Percentiles rank a stretch among this genome's conserved stretches.
phyloP scores from a whole-genome alignment of 1,284 basidiomycete species.

The Caloboletus firmus region DNA sequence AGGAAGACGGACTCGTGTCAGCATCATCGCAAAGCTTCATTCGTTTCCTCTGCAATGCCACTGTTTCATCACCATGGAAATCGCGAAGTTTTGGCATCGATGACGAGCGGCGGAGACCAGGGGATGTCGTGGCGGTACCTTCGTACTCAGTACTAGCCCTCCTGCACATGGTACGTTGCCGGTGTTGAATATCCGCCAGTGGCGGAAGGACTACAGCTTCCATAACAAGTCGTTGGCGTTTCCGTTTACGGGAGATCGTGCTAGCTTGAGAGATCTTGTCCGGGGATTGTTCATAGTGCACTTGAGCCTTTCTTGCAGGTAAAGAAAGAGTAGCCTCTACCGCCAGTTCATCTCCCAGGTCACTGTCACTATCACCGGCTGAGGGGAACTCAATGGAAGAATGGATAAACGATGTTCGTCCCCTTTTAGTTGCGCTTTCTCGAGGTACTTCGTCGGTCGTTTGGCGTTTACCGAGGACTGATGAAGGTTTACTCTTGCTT shows the following conservation, averaged over 20 bases:
- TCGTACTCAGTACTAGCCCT: slow-evolving; percentile 22
- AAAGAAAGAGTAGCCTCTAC: slow-evolving; percentile 29
- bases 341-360: slow-evolving; percentile 32
- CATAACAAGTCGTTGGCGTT: slow-evolving; percentile 50
- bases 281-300: background rate
- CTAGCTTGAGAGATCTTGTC: slow-evolving; percentile 6
- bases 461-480: slow-evolving; percentile 44
- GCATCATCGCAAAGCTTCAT: slow-evolving; percentile 23
- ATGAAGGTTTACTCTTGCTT: slow-evolving; percentile 19
- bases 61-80: slow-evolving; percentile 14
- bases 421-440: slow-evolving; percentile 37
- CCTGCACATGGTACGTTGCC: slow-evolving; percentile 20
- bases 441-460: slow-evolving; percentile 28
- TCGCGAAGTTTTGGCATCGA: slow-evolving; percentile 27
- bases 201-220: slow-evolving; percentile 57
- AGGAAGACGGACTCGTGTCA: slow-evolving; percentile 28
- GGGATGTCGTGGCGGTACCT: background rate
- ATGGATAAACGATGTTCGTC: slow-evolving; percentile 34
- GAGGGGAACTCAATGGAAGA: slow-evolving; percentile 29
- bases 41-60: slow-evolving; percentile 22
- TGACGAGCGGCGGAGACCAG: slow-evolving; percentile 28
- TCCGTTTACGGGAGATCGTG: slow-evolving; percentile 33
- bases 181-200: slow-evolving; percentile 31
- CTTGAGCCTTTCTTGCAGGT: slow-evolving; percentile 17
- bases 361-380: slow-evolving; percentile 16